phyloP scores from a whole-genome alignment of 257 asterid genomes.

The Sherardia arvensis region DNA sequence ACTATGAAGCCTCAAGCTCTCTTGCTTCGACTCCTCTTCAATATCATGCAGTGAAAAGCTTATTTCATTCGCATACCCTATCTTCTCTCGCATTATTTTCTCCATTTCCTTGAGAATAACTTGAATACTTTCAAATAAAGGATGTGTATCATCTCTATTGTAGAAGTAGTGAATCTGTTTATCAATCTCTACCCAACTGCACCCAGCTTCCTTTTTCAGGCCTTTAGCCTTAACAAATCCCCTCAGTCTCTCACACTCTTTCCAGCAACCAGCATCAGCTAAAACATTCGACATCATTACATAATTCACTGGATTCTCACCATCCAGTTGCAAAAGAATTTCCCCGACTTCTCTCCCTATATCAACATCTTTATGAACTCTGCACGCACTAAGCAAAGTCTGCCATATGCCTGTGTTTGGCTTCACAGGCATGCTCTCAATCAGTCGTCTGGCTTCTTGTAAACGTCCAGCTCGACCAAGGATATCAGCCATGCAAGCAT shows the following conservation, averaged over 20 bases:
- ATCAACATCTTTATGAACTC: slow-evolving; percentile 36
- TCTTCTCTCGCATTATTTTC: slow-evolving; percentile 27
- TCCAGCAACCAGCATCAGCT: slow-evolving; percentile 43
- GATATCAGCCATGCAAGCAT: slow-evolving; percentile 54
- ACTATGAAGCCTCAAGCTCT: slow-evolving; percentile 40
- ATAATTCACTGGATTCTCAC: slow-evolving; percentile 43
- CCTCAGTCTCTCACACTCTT: slow-evolving; percentile 42
- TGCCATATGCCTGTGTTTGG: slow-evolving; percentile 51
- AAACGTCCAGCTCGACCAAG: slow-evolving; percentile 54
- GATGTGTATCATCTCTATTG: slow-evolving; percentile 36
- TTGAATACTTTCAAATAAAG: slow-evolving; percentile 24
- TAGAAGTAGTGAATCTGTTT: slow-evolving; percentile 40
- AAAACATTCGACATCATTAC: slow-evolving; percentile 46
- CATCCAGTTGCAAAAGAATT: slow-evolving; percentile 33
- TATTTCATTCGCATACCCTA: slow-evolving; percentile 29
- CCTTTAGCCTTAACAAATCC: slow-evolving; percentile 34
- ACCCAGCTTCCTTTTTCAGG: slow-evolving; percentile 46
- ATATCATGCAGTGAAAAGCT: slow-evolving; percentile 43
- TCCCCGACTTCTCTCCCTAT: slow-evolving; percentile 47
- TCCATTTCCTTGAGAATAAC: slow-evolving; percentile 32
- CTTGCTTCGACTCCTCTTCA: slow-evolving; percentile 40
- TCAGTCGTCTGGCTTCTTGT: slow-evolving; percentile 39
- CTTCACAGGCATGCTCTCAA: slow-evolving; percentile 47
- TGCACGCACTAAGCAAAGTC: slow-evolving; percentile 52
- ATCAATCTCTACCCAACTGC: slow-evolving; percentile 48